Evolutionary conservation across 176 grass and related monocot genomes (phyloP).

Genomic region (Otatea glauca): DNA sequence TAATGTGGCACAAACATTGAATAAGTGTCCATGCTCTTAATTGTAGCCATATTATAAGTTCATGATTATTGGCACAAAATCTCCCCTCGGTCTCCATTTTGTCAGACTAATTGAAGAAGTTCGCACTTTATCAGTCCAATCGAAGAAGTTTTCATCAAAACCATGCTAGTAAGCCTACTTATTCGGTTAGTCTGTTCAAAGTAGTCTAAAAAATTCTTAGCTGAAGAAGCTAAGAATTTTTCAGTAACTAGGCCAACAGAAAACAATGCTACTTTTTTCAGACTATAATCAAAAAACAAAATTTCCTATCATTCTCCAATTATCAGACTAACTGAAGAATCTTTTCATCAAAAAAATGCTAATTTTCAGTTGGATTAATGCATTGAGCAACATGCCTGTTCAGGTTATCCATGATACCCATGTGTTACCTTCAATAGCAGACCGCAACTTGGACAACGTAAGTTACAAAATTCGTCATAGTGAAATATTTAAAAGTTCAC

Average conservation of each 20-base stretch:
- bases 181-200: background rate
- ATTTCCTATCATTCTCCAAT: background rate
- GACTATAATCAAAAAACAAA: background rate
- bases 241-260: background rate
- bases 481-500: background rate
- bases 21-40: constrained; percentile 12
- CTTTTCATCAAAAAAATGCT: background rate
- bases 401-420: background rate
- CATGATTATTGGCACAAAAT: background rate
- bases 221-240: background rate
- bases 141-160: background rate
- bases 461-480: background rate
- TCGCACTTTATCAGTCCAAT: too few relatives aligned
- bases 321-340: background rate
- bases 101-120: background rate
- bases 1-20: constrained; percentile 14
- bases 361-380: constrained; percentile 2
- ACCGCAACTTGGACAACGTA: background rate
- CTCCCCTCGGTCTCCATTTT: background rate
- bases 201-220: background rate
- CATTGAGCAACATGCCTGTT: background rate
- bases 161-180: background rate
- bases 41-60: constrained; percentile 8
- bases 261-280: background rate
- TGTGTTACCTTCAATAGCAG: background rate